Base-by-base conservation (phyloP, 371 early-diverging fungal species). In the Zopfochytrium polystomum region DNA sequence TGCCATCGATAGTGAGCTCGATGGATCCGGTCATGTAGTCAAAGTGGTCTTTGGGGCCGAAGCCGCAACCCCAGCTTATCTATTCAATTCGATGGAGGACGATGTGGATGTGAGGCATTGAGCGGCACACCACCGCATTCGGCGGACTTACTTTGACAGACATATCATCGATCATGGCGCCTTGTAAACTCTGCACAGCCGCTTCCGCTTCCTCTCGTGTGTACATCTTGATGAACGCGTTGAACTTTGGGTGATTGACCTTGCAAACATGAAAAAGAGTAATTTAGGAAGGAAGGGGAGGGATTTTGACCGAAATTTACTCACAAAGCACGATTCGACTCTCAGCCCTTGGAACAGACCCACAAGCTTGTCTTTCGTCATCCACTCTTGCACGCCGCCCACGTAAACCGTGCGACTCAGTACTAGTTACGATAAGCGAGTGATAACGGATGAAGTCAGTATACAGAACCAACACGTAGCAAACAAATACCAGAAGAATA, bases 1-100 rank as follows among this genome's bases (percentile, higher is more conserved):
- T 68, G 33, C 62, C 62, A 3, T 54, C 34, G 18, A 77, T 33
- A 5, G 73, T 73, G 58, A 67, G 67, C 25, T 71, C 13, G 11
- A 72, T 71, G 30, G 58, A 62, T 9, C 85, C 85, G 3, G 66
- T 54, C 1, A 65, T 63, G 54, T 82, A 85, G 52, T 79, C 75
- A 62, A 82, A 85, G 46, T 73, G 76, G 33, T 81, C 79, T 50
- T 80, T 75, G 3, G 85, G 85, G 3, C 85, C 85, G 61, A 81
- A 85, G 1, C 83, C 85, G 58, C 83, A 83, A 13, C 82, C 85
- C 85, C 83, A 85, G 4, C 83, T 79, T 31, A 81, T 75, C 74
- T 82, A 60, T 13, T 13, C 51, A 51, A 27, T 15, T 18, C 7
- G 18, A 9, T 7, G 9, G 23, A 18, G n/a, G n/a, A 38, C 38